Base-by-base conservation (phyloP, 108 stramenopile species). In the Epipyxis sp. region DNA sequence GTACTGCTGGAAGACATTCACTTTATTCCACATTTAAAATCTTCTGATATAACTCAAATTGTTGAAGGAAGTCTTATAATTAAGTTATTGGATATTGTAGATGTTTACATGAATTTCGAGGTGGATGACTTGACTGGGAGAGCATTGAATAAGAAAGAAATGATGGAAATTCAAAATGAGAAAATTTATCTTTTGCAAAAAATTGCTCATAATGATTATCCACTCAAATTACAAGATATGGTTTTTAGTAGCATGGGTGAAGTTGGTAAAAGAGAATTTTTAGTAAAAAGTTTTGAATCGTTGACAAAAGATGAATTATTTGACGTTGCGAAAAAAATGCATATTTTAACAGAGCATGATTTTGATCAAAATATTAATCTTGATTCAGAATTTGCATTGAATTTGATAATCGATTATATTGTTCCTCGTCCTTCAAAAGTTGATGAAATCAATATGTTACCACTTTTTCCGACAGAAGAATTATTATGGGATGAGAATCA, bases 381-480 rank as follows among this genome's bases (percentile, higher is more conserved):
- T 20, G 57, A 37, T 16, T 59, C 45, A 20, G 46, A 82, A 27
- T 90, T 91, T 42, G 69, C 89, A 54, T 54, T 86, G 37, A 77
- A 88, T 32, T 80, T 93, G 1, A 67, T 94, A 25, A 61, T 86
- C 27, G 84, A 93, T 42, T 86, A 58, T 27, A 45, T 76, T 30
- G n/a, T 6, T 2, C 29, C 20, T 20, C 44, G 43, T 6, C 1
- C 37, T 0, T 37, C 27, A 2, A 1, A 10, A 27, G 29, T 79
- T 39, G 16, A 45, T 20, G 42, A 69, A 59, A 39, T 86, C 34
- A 83, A 84, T 59, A 79, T 68, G 41, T 86, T 88, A 41, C 94
- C 97, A 25, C 78, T 98, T 39, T 95, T 91, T 76, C 95, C 97
- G 0, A 92, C 89, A 2, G 95, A 98, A 82, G 58, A 74, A 1